Evolutionary conservation across 2,329 filamentous ascomycete species (phyloP).

Genomic region (Trichoderma koningiopsis): DNA sequence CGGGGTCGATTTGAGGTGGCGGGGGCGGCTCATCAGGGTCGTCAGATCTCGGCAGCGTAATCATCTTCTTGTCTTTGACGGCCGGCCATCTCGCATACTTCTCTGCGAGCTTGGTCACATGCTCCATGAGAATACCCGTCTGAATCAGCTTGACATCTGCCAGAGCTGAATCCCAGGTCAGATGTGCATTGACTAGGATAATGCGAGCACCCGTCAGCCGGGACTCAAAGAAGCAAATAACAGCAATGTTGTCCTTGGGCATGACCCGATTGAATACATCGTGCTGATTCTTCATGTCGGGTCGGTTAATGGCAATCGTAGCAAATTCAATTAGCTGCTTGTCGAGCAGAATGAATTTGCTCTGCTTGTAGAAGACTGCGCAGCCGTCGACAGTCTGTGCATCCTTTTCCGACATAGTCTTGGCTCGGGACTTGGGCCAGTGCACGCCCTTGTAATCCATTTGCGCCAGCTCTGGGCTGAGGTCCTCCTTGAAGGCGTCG

Average conservation of each 20-base stretch:
- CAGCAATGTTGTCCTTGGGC: constrained; percentile 96
- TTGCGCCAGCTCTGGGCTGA: constrained; percentile 82
- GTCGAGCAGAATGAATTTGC: constrained; percentile 91
- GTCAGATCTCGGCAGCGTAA: constrained; percentile 46
- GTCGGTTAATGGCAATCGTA: constrained; percentile 87
- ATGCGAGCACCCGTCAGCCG: constrained; percentile 84
- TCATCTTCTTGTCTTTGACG: constrained; percentile 76
- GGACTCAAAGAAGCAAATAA: constrained; percentile 91
- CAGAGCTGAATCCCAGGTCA: constrained; percentile 90
- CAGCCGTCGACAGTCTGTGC: constrained; percentile 92
- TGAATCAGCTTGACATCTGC: constrained; percentile 97
- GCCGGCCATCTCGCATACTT: constrained; percentile 79
- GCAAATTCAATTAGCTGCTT: constrained; percentile 94
- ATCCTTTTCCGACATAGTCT: constrained; percentile 89
- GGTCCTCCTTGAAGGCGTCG: constrained; percentile 88
- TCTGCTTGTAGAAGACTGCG: constrained; percentile 94
- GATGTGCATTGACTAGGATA: constrained; percentile 90
- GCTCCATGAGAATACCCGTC: constrained; percentile 92
- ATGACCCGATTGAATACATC: constrained; percentile 98
- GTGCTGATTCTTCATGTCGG: constrained; percentile 95
- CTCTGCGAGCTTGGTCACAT: constrained; percentile 82
- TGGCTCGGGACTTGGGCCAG: constrained; percentile 85
- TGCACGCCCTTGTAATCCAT: constrained; percentile 93
- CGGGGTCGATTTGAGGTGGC: constrained; percentile 65
- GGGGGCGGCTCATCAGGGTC: constrained; percentile 46